Base-by-base conservation (phyloP, 805 yeast genomes). In the Sugiyamaella valdiviana region DNA sequence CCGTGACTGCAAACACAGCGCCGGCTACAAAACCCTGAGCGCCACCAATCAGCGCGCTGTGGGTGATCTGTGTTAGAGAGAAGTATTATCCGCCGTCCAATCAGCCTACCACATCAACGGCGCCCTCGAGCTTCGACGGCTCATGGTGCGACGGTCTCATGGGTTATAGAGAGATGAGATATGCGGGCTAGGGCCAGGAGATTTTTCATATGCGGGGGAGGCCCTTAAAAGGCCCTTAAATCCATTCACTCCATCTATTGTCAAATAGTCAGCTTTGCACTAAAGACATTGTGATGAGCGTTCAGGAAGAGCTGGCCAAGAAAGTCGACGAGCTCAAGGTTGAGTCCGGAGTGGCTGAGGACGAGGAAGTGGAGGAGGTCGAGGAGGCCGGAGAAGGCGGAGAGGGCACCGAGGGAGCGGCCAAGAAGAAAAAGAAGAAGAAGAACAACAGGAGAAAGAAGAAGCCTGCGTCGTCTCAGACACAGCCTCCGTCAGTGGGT, bases 401-500 rank as follows among this genome's bases (percentile, higher is more conserved):
- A 39, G 55, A 42, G 2, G 62, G 60, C 14, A 61, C 64, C 67
- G 46, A 10, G 39, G 21, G 17, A 32, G 39, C 14, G 79, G 71
- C 67, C 74, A 37, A 37, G 17, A 41, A 72, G 64, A 77, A 72
- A 70, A 79, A 75, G 70, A 74, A 74, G 71, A 74, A 70, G 63
- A 70, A 66, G 49, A 64, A 59, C 64, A 73, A 64, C 67, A 72
- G 62, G 58, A 60, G 55, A 51, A 76, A 77, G 59, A 77, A 72
- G 61, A 75, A 72, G 66, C 74, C 72, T 63, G 73, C 75, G 63
- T 71, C 71, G 56, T 70, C 32, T 36, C 74, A 70, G 60, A 67
- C 71, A 2, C 69, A 61, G 41, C 73, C 74, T 3, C 75, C 80
- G 51, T 68, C 80, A 36, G 79, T 77, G 23, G 82, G 83, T 35